These are phyloP conservation scores for Nymphaea colorata DNA, from an alignment of 164 flowering plant genomes.

Conservation along the genomic window DNA sequence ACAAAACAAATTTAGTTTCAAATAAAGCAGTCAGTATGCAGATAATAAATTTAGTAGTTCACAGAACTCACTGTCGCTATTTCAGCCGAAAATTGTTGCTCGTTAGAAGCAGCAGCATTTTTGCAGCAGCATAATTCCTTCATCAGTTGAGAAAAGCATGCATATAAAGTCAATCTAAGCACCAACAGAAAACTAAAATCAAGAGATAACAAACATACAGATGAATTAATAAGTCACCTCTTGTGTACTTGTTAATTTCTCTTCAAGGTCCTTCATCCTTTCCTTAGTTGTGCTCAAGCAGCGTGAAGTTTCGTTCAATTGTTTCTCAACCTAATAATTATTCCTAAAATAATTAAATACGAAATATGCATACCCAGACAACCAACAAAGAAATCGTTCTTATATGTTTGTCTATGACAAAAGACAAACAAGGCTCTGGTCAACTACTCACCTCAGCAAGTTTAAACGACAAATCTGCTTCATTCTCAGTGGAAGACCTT, in stretches of 20 bases:
- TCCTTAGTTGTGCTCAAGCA: slow-evolving; percentile 61
- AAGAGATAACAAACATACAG: neutral
- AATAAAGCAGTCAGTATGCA: neutral
- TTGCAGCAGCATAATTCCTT: slow-evolving; percentile 62
- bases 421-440: neutral
- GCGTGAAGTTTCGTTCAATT: slow-evolving; percentile 45
- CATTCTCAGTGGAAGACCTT: slow-evolving; percentile 42
- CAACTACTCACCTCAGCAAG: slow-evolving; percentile 47
- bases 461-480: slow-evolving; percentile 73
- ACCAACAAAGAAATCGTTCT: too few relatives aligned
- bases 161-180: neutral
- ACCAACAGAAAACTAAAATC: neutral
- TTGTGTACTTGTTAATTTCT: slow-evolving; percentile 46
- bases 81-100: slow-evolving; percentile 58
- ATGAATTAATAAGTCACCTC: slow-evolving; percentile 32
- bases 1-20: too few relatives aligned
- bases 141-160: neutral
- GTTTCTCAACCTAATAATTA: slow-evolving; percentile 45
- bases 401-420: neutral
- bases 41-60: neutral
- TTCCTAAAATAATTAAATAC: neutral
- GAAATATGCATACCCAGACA: too few relatives aligned
- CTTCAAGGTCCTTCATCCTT: slow-evolving; percentile 57
- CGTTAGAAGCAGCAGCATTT: slow-evolving; percentile 55
- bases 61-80: slow-evolving; percentile 48